Evolutionary conservation across 441 rosid genomes (phyloP).

Genomic region (Syzygium malaccense): DNA sequence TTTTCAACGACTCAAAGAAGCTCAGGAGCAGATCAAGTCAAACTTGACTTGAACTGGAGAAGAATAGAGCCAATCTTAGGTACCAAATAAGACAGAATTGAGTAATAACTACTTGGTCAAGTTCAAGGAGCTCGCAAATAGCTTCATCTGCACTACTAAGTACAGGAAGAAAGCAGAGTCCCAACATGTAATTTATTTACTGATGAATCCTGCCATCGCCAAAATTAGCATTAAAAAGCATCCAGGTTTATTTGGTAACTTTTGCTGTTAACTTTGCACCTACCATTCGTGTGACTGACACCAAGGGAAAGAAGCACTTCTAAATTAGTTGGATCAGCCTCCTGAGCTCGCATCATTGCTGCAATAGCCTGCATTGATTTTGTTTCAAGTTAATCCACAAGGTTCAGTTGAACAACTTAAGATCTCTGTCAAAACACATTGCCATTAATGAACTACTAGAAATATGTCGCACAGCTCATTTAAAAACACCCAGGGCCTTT

Average conservation of each 20-base stretch:
- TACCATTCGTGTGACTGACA: slow-evolving; percentile 98
- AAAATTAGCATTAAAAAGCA: background rate
- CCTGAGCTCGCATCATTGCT: slow-evolving; percentile 97
- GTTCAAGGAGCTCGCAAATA: background rate
- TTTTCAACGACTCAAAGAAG: background rate
- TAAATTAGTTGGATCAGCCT: slow-evolving; percentile 85
- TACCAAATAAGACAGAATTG: background rate
- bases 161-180: background rate
- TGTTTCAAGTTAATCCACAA: background rate
- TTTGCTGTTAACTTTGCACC: slow-evolving; percentile 15
- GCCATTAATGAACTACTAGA: background rate
- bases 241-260: background rate
- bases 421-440: background rate
- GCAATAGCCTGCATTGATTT: slow-evolving; percentile 78
- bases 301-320: slow-evolving; percentile 99
- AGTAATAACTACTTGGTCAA: background rate
- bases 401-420: background rate
- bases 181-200: background rate
- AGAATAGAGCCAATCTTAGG: background rate
- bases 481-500: background rate
- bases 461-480: background rate
- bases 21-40: background rate
- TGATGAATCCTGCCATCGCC: background rate
- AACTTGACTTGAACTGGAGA: background rate
- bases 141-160: background rate